These are phyloP conservation scores for Neoarthrinium moseri DNA, from an alignment of 2,329 filamentous ascomycete species.

Conservation along the genomic window DNA sequence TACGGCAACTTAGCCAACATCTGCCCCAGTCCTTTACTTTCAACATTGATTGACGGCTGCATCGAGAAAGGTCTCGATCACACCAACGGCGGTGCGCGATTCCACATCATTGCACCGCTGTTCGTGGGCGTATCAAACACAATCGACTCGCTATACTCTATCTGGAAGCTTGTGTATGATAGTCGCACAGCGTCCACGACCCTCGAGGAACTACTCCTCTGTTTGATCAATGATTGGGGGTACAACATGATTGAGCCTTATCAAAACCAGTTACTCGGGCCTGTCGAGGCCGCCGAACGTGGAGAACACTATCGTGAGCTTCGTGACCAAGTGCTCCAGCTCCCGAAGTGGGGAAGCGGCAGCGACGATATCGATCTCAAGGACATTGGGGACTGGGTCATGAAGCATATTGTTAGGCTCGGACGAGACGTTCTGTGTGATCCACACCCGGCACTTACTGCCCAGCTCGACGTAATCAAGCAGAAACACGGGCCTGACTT, in stretches of 20 bases:
- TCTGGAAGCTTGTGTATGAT: slow-evolving; percentile 12
- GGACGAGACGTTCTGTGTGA: slow-evolving; percentile 11
- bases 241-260: slow-evolving; percentile 12
- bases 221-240: slow-evolving; percentile 11
- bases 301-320: slow-evolving; percentile 13
- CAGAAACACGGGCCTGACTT: slow-evolving; percentile 14
- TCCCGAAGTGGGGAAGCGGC: slow-evolving; percentile 21
- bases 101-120: slow-evolving; percentile 8
- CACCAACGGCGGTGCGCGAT: slow-evolving; percentile 8
- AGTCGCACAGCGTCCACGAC: slow-evolving; percentile 5
- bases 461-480: slow-evolving; percentile 13
- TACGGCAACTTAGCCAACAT: slow-evolving; percentile 8
- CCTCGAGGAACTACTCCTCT: slow-evolving; percentile 2
- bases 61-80: slow-evolving; percentile 8
- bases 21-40: slow-evolving; percentile 10
- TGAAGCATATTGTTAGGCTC: slow-evolving; percentile 13
- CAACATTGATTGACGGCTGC: slow-evolving; percentile 7
- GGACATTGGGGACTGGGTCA: slow-evolving; percentile 15
- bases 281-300: not conserved
- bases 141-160: slow-evolving; percentile 11
- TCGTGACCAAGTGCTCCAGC: slow-evolving; percentile 12
- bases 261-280: not conserved
- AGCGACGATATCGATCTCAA: slow-evolving; percentile 13
- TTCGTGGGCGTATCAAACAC: slow-evolving; percentile 9
- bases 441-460: slow-evolving; percentile 10